Conservation (phyloP, 2,329 filamentous ascomycete genomes). For the Alternaria rosae region DNA sequence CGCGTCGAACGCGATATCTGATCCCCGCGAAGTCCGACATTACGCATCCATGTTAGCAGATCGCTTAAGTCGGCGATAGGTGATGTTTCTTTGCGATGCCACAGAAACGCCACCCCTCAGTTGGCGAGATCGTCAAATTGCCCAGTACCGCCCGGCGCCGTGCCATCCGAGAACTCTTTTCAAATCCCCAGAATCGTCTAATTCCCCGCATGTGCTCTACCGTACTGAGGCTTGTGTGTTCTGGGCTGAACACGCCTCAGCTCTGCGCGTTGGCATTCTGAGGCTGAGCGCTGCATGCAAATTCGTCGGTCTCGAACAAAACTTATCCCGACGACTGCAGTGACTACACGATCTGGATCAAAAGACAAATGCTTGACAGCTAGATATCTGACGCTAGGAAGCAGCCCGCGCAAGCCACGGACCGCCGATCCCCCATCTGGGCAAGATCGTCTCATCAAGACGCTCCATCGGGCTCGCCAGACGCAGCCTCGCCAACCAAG, state of each 20-base stretch:
- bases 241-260: background rate
- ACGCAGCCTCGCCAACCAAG: slow-evolving; percentile 36
- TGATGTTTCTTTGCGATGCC: slow-evolving; percentile 5
- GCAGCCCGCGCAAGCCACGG: slow-evolving; percentile 34
- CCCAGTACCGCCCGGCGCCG: slow-evolving; percentile 15
- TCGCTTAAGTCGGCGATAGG: background rate
- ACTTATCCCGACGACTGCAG: slow-evolving; percentile 5
- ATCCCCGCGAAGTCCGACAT: slow-evolving; percentile 7
- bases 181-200: background rate
- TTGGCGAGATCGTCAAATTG: slow-evolving; percentile 10
- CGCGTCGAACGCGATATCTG: slow-evolving; percentile 7
- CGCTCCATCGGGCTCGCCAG: slow-evolving; percentile 21
- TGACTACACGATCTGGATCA: slow-evolving; percentile 15
- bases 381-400: slow-evolving; percentile 25
- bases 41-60: background rate
- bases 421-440: slow-evolving; percentile 12
- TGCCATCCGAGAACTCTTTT: slow-evolving; percentile 2
- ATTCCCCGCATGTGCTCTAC: slow-evolving; percentile 1
- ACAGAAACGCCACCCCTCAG: slow-evolving; percentile 1
- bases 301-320: background rate
- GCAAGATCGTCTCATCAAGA: slow-evolving; percentile 23
- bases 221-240: background rate
- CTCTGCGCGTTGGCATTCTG: background rate
- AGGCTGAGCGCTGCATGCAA: slow-evolving; percentile 1
- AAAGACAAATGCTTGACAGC: slow-evolving; percentile 20